Evolutionary conservation across 2,329 filamentous ascomycete species (phyloP).

Genomic region (Corynespora cassiicola): DNA sequence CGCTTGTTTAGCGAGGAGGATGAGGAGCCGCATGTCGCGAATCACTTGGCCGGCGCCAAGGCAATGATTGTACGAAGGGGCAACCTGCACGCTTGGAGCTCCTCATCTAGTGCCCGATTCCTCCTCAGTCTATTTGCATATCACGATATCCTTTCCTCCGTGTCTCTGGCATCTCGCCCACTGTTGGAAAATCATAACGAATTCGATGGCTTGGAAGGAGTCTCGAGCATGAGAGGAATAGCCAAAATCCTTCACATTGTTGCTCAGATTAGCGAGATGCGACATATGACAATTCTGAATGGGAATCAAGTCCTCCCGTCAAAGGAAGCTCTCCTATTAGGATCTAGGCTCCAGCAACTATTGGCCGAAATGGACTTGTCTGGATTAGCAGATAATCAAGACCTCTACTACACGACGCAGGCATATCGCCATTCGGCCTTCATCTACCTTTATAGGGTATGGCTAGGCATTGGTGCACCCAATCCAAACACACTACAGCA

Average conservation of each 20-base stretch:
- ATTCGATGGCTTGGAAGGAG: slow-evolving; percentile 33
- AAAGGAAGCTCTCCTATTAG: slow-evolving; percentile 24
- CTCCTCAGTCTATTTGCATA: slow-evolving; percentile 38
- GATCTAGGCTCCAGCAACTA: slow-evolving; percentile 23
- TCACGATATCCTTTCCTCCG: slow-evolving; percentile 39
- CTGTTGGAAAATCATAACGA: slow-evolving; percentile 25
- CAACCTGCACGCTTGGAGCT: slow-evolving; percentile 9
- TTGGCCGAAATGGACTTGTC: slow-evolving; percentile 24
- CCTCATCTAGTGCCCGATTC: slow-evolving; percentile 30
- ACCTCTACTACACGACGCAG: slow-evolving; percentile 31
- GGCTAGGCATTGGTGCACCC: slow-evolving; percentile 37
- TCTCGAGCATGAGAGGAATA: slow-evolving; percentile 27
- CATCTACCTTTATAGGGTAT: slow-evolving; percentile 42
- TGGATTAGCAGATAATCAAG: not conserved
- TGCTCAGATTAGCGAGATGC: slow-evolving; percentile 29
- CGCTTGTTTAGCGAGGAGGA: slow-evolving; percentile 33
- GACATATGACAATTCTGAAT: slow-evolving; percentile 19
- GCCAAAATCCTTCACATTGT: slow-evolving; percentile 33
- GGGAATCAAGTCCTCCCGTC: slow-evolving; percentile 16
- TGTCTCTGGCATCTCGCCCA: slow-evolving; percentile 32
- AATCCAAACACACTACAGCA: slow-evolving; percentile 36
- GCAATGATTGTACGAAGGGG: slow-evolving; percentile 34
- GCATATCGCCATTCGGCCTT: slow-evolving; percentile 40
- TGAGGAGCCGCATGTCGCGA: slow-evolving; percentile 30
- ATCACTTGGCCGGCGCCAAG: slow-evolving; percentile 37